These are phyloP conservation scores for Penicillium sp. DNA, from an alignment of 2,329 filamentous ascomycete genomes.

Conservation along the genomic window DNA sequence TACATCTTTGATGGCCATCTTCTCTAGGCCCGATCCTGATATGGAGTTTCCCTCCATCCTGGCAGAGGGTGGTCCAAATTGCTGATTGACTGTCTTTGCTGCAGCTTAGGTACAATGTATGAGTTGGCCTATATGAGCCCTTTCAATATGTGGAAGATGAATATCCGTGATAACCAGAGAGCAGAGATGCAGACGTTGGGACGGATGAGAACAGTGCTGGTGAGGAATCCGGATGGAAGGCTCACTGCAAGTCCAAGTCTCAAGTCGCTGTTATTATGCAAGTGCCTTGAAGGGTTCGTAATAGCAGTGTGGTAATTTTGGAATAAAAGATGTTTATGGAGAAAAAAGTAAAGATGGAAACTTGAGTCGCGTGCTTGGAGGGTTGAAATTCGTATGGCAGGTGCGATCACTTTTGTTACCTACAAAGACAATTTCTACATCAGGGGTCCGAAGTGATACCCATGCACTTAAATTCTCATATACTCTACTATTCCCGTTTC, in stretches of 20 bases:
- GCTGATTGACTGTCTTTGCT: background rate
- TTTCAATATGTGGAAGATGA: no score
- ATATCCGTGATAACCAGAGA: background rate
- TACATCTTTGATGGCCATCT: conserved; percentile 17
- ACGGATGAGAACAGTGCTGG: background rate
- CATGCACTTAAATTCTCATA: background rate
- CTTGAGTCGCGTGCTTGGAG: background rate
- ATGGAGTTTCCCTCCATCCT: background rate
- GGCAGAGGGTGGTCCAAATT: background rate
- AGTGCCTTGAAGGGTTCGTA: background rate
- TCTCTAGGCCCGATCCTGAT: background rate
- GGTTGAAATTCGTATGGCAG: background rate
- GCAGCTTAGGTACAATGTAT: background rate
- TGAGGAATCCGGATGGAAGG: background rate
- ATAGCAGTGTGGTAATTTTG: background rate
- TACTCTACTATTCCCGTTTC: background rate
- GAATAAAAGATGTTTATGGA: background rate
- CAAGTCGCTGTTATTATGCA: background rate
- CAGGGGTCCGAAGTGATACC: background rate
- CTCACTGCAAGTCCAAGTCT: no score
- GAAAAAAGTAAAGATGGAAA: background rate
- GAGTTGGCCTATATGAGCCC: background rate
- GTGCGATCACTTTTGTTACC: background rate
- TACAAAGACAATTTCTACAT: background rate
- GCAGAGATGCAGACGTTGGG: background rate